Base-by-base conservation (phyloP, 768 basidiomycete genomes). In the Rhodotorula sphaerocarpa region DNA sequence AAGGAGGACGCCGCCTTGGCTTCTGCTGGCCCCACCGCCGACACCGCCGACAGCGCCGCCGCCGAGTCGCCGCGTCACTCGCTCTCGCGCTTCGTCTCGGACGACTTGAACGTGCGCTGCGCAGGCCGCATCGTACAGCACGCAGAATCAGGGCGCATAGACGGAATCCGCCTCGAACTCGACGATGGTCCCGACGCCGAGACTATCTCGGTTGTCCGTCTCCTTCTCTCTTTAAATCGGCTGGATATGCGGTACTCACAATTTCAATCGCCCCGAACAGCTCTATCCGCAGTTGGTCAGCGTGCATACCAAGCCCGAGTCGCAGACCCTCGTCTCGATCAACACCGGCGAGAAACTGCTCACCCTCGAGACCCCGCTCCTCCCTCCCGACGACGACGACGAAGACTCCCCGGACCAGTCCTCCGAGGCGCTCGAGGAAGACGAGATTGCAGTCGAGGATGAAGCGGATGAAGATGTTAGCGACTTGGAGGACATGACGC, bases 321-420 rank as follows among this genome's bases (percentile, higher is more conserved):
- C 54, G 23, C 67, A 64, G 41, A 69, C 67, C 7, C 53, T 65
- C 23, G 43, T 25, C 12, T 59, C 53, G 36, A 61, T 64, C 67
- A 68, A 64, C 53, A 54, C 62, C 21, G 57, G 57, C 28, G 42
- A 63, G 14, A 25, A 43, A 9, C 63, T 68, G 47, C n/a, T 65
- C 25, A 58, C 67, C 6, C 63, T 65, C 36, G 30, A 60, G 2
- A 59, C 65, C 18, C 65, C 65, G 7, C 47, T 62, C 27, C 9
- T 66, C 9, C 50, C 50, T 4, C 41, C 10, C 23, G 56, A 30
- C n/a, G 11, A 41, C 46, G 55, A 57, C 39, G 44, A 18, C 23
- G 31, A 11, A 2, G 54, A 55, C 31, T 16, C 7, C 23, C 20
- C 25, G 11, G 36, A n/a, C n/a, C n/a, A n/a, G n/a, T n/a, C n/a